Conservation (phyloP, 129 eudicot species). For the Helianthus annuus region HanXRQr2.0-SUNRISE NC_035433.2:88403801-88404300, state of each 20-base stretch:
- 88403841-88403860: background rate
- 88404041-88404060: slow-evolving; percentile 86
- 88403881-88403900: background rate
- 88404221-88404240: slow-evolving; percentile 84
- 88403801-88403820: too few relatives aligned
- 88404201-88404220: slow-evolving; percentile 91
- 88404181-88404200: slow-evolving; percentile 95
- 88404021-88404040: slow-evolving; percentile 85
- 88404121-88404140: too few relatives aligned
- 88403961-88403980: slow-evolving; percentile 80
- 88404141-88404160: background rate
- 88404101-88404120: background rate
- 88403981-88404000: slow-evolving; percentile 80
- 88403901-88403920: background rate
- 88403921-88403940: slow-evolving; percentile 48
- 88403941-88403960: slow-evolving; percentile 64
- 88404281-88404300: slow-evolving; percentile 52
- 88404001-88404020: slow-evolving; percentile 86
- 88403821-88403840: too few relatives aligned
- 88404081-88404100: too few relatives aligned
- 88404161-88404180: slow-evolving; percentile 81
- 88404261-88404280: slow-evolving; percentile 73
- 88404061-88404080: slow-evolving; percentile 32
- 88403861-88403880: background rate
- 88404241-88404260: slow-evolving; percentile 89